phyloP scores from a whole-genome alignment of 805 yeast genomes.

The Wickerhamomyces subpelliculosus region DNA sequence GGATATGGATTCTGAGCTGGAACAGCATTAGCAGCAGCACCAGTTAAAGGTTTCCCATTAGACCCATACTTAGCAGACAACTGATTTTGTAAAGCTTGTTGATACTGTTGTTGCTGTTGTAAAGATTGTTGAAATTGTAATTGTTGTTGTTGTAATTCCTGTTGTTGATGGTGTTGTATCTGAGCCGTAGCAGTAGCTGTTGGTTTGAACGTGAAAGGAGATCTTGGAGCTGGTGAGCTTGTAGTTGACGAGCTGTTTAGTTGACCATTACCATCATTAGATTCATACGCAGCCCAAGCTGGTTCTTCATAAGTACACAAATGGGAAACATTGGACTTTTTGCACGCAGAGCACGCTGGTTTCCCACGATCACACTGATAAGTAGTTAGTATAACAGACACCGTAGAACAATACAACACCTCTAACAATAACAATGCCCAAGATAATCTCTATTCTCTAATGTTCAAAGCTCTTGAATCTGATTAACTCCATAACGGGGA shows the following conservation, averaged over 20 bases:
- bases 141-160: constrained; percentile 11
- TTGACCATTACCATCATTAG: neutral
- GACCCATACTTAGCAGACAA: constrained; percentile 19
- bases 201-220: constrained; percentile 3
- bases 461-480: neutral
- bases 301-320: constrained; percentile 21
- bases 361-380: constrained; percentile 21
- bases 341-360: constrained; percentile 21
- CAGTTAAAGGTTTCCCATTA: constrained; percentile 8
- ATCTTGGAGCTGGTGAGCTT: constrained; percentile 4
- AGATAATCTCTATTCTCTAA: neutral
- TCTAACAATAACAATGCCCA: constrained; percentile 1
- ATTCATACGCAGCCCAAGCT: neutral
- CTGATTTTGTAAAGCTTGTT: constrained; percentile 11
- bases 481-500: neutral
- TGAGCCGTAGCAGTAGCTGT: constrained; percentile 2
- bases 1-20: neutral
- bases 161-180: constrained; percentile 6
- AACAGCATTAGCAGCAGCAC: neutral
- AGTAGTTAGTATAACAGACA: constrained; percentile 1
- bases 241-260: neutral
- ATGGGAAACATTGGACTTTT: constrained; percentile 18
- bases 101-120: no score
- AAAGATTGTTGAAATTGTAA: constrained; percentile 13
- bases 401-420: constrained; percentile 6